phyloP scores from a whole-genome alignment of 306 rosid genomes.

The Quercus suber region DNA sequence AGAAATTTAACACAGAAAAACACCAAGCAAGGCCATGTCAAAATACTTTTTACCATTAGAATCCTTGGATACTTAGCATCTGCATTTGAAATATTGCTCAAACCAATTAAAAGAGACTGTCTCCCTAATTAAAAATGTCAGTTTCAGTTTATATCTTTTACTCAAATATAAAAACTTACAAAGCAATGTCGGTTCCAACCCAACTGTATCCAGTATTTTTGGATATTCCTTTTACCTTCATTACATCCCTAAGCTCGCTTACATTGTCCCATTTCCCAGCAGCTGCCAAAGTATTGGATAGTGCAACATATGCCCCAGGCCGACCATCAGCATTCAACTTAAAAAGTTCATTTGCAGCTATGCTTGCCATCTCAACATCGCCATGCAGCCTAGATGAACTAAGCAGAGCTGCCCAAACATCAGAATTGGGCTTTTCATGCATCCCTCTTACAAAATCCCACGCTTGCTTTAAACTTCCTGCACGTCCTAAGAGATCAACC shows the following conservation, averaged over 20 bases:
- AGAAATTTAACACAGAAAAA: too few species aligned
- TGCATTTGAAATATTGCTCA: not conserved
- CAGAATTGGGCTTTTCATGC: conserved; percentile 76
- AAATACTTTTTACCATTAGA: too few species aligned
- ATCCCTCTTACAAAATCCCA: conserved; percentile 69
- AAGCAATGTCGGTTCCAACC: conserved; percentile 55
- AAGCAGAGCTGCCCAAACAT: conserved; percentile 88
- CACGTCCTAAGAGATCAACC: conserved; percentile 88
- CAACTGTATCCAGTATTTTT: conserved; percentile 67
- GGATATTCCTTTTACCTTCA: conserved; percentile 70
- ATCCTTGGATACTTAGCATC: too few species aligned
- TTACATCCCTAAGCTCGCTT: conserved; percentile 74
- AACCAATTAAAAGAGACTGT: not conserved
- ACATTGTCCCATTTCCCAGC: conserved; percentile 91
- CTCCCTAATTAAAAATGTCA: not conserved
- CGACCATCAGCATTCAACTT: conserved; percentile 54
- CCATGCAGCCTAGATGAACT: conserved; percentile 84
- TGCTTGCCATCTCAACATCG: conserved; percentile 62
- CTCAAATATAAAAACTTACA: conserved; percentile 16
- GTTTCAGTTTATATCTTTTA: not conserved
- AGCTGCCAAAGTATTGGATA: conserved; percentile 82
- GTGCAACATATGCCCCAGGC: conserved; percentile 84
- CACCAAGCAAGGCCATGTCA: too few species aligned
- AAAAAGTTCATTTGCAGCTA: conserved; percentile 72
- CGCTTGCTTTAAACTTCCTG: conserved; percentile 65